Percentiles rank a stretch among this genome's conserved stretches.
Evolutionary conservation across 768 basidiomycete species (phyloP).

Genomic region (Symmetrospora coprosmae): DNA sequence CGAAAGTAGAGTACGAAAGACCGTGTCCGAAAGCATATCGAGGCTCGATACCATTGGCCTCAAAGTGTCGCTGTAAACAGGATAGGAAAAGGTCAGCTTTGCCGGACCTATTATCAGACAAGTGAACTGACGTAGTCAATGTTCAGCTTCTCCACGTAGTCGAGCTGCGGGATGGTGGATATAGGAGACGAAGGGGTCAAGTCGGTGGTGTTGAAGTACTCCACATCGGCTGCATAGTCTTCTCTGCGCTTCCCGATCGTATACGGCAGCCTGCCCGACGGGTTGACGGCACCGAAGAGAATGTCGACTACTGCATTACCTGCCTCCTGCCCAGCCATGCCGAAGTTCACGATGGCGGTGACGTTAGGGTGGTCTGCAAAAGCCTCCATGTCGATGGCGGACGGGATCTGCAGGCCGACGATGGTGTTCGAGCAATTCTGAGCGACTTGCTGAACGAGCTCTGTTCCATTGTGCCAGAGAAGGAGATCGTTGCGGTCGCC

Average conservation of each 20-base stretch:
- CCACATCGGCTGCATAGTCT: slow-evolving; percentile 44
- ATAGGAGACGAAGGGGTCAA: slow-evolving; percentile 38
- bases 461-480: slow-evolving; percentile 40
- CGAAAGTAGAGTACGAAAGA: slow-evolving; percentile 67
- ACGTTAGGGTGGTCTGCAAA: slow-evolving; percentile 21
- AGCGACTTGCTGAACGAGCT: slow-evolving; percentile 52
- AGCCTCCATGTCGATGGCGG: slow-evolving; percentile 38
- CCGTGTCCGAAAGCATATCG: slow-evolving; percentile 73
- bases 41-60: slow-evolving; percentile 45
- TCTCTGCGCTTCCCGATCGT: slow-evolving; percentile 52
- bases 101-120: slow-evolving; percentile 22
- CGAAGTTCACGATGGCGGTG: slow-evolving; percentile 20
- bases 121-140: slow-evolving; percentile 48
- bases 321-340: slow-evolving; percentile 42
- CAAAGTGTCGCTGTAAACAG: slow-evolving; percentile 44
- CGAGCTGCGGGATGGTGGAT: slow-evolving; percentile 53
- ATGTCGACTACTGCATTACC: slow-evolving; percentile 62
- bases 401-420: slow-evolving; percentile 65
- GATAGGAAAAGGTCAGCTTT: too few species aligned
- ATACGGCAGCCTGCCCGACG: slow-evolving; percentile 57
- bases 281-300: slow-evolving; percentile 58
- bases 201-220: slow-evolving; percentile 33
- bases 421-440: slow-evolving; percentile 52
- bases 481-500: slow-evolving; percentile 24
- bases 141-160: slow-evolving; percentile 49